phyloP scores from a whole-genome alignment of 169 alveolate species.

The Fabrea salina region DNA sequence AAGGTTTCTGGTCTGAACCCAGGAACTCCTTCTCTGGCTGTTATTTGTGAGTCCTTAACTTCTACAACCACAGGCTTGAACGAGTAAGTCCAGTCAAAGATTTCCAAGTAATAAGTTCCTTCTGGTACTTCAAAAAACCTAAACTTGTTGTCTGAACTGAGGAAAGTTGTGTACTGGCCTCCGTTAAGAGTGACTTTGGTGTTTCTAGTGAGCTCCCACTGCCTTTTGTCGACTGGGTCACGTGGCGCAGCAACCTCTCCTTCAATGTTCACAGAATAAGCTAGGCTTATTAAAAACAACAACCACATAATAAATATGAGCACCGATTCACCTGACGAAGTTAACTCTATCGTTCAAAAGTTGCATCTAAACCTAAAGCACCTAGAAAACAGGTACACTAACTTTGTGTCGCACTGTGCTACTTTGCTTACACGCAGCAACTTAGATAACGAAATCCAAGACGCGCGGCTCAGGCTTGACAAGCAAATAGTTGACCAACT shows the following conservation, averaged over 20 bases:
- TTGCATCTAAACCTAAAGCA: too few relatives aligned
- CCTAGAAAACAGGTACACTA: too few relatives aligned
- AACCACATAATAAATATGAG: conserved; percentile 2
- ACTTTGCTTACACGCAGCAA: too few relatives aligned
- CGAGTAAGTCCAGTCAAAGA: not conserved
- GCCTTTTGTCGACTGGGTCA: not conserved
- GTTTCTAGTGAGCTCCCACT: not conserved
- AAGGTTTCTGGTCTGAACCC: not conserved
- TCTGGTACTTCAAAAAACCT: not conserved
- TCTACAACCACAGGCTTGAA: conserved; percentile 4
- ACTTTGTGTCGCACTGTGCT: too few relatives aligned
- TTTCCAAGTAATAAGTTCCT: conserved; percentile 3
- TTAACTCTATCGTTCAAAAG: too few relatives aligned
- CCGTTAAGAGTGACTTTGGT: not conserved
- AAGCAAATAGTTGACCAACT: too few relatives aligned
- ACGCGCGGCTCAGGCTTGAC: too few relatives aligned
- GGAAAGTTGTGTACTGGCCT: not conserved
- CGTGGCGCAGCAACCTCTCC: conserved; percentile 1
- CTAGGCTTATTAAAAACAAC: not conserved
- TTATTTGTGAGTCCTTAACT: not conserved
- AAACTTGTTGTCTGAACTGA: not conserved
- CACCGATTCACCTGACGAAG: too few relatives aligned
- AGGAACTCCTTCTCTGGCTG: not conserved
- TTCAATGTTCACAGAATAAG: not conserved
- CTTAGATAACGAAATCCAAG: too few relatives aligned